phyloP scores from a whole-genome alignment of 202 grass and related monocot genomes.

The Alloteropsis angusta region DNA sequence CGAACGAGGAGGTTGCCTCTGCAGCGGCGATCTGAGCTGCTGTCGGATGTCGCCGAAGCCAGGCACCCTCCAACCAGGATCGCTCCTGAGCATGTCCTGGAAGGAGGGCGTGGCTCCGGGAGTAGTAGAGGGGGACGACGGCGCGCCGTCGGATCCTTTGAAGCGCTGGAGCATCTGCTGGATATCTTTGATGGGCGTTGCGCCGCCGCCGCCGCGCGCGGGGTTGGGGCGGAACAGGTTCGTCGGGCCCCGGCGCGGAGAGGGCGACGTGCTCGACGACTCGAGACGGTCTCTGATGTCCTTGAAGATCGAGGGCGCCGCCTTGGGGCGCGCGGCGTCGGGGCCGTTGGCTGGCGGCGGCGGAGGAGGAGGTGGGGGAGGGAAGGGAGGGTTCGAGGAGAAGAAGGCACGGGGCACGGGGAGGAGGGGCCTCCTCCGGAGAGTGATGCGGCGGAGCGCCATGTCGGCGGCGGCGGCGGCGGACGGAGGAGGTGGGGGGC shows the following conservation, averaged over 20 bases:
- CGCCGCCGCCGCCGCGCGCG: not conserved
- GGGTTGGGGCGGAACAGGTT: constrained; percentile 25
- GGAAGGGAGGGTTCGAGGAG: constrained; percentile 25
- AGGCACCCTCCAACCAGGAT: not conserved
- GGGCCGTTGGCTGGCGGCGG: constrained; percentile 1
- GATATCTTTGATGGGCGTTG: not conserved
- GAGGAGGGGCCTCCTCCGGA: constrained; percentile 12
- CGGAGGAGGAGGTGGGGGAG: constrained; percentile 24
- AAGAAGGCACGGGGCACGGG: constrained; percentile 2
- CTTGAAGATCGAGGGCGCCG: constrained; percentile 9
- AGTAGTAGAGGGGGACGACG: constrained; percentile 6
- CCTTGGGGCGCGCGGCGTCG: not conserved
- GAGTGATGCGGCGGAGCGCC: constrained; percentile 50
- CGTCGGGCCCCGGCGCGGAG: constrained; percentile 26
- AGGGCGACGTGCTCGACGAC: constrained; percentile 15
- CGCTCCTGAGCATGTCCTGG: constrained; percentile 33
- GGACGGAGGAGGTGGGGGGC: not conserved
- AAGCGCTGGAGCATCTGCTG: constrained; percentile 33
- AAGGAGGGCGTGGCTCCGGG: constrained; percentile 29
- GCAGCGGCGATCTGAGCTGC: not conserved
- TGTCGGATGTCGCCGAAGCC: constrained; percentile 13
- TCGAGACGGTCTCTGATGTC: constrained; percentile 39
- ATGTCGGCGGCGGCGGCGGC: constrained; percentile 34
- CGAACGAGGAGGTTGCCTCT: not conserved
- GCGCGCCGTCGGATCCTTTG: not conserved